Base-by-base conservation (phyloP, 1,284 basidiomycete species). In the Moesziomyces sp. region DNA sequence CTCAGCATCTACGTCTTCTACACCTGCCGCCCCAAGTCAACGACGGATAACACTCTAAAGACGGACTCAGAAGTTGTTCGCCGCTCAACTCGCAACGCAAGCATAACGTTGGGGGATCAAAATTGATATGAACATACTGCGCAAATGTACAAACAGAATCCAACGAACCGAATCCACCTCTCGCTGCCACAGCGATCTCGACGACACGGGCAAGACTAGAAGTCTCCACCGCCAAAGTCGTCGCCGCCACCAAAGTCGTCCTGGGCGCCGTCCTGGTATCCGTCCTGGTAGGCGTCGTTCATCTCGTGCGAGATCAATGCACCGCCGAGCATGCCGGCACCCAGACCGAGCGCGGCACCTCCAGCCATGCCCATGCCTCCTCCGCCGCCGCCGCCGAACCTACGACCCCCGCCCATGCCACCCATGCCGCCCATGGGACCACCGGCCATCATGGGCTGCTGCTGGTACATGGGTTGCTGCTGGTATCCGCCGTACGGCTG, bases 281-380 rank as follows among this genome's bases (percentile, higher is more conserved):
- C 81, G 26, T 83, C 76, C 47, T 75, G 58, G 50, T 83, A 83
- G 5, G 79, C 61, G 26, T 83, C 60, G 44, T 81, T 55, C 64
- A 80, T 65, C 58, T 59, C 68, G 60, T 82, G 35, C 13, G 78
- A 65, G 43, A 74, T 28, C 13, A 79, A 24, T 3, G 76, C 78
- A 49, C 78, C 78, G 21, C 78, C 78, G n/a, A 79, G 61, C 56
- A 77, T 52, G 57, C 81, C 81, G 28, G 76, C 66, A 50, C 81
- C 80, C n/a, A 75, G 21, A 53, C 72, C 75, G 21, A 79, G 68
- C 18, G 73, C 66, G 18, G 68, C 66, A 47, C 76, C 76, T 3
- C 70, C 69, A 2, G 63, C 68, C 69, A 76, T 72, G 21, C 77
- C 77, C 71, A 78, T 76, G 18, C 76, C 72, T 26, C 74, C 62